A percentile compares a stretch with the other conserved stretches of the same genome.
Conservation (phyloP, 2,329 filamentous ascomycete genomes). For the Aspergillus luchuensis region DNA sequence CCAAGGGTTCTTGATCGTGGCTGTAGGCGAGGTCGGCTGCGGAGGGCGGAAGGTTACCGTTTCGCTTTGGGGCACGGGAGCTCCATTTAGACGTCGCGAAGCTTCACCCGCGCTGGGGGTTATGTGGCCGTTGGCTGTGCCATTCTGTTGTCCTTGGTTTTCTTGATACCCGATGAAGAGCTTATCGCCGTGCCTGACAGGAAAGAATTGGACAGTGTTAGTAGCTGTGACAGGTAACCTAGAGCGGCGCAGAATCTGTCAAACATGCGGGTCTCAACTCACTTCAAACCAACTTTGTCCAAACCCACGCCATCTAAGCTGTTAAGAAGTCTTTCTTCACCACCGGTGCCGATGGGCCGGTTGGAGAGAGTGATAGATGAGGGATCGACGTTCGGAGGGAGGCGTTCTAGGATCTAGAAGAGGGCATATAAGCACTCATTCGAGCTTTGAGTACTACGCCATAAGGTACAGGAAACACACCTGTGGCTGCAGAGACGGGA, state of each 20-base stretch:
- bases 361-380: slow-evolving; percentile 62
- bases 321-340: slow-evolving; percentile 57
- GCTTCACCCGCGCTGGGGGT: slow-evolving; percentile 23
- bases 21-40: slow-evolving; percentile 56
- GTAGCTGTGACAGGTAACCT: slow-evolving; percentile 10
- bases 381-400: slow-evolving; percentile 59
- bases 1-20: slow-evolving; percentile 84
- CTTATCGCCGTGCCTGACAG: slow-evolving; percentile 78
- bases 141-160: slow-evolving; percentile 54
- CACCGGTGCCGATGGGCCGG: slow-evolving; percentile 58
- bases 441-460: background rate
- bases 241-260: background rate
- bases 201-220: slow-evolving; percentile 20
- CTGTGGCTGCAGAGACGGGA: slow-evolving; percentile 58
- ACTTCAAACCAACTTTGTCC: slow-evolving; percentile 60
- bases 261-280: slow-evolving; percentile 22
- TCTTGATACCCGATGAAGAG: slow-evolving; percentile 82
- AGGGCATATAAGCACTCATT: slow-evolving; percentile 13
- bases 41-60: slow-evolving; percentile 65
- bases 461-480: slow-evolving; percentile 28
- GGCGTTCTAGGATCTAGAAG: slow-evolving; percentile 57
- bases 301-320: slow-evolving; percentile 58
- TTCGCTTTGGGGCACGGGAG: slow-evolving; percentile 49
- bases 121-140: slow-evolving; percentile 33
- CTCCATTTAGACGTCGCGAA: slow-evolving; percentile 42